A percentile compares a stretch with the other conserved stretches of the same genome.
These are phyloP conservation scores for Neurospora sp. DNA, from an alignment of 495 filamentous ascomycete species.

Conservation along the genomic window DNA sequence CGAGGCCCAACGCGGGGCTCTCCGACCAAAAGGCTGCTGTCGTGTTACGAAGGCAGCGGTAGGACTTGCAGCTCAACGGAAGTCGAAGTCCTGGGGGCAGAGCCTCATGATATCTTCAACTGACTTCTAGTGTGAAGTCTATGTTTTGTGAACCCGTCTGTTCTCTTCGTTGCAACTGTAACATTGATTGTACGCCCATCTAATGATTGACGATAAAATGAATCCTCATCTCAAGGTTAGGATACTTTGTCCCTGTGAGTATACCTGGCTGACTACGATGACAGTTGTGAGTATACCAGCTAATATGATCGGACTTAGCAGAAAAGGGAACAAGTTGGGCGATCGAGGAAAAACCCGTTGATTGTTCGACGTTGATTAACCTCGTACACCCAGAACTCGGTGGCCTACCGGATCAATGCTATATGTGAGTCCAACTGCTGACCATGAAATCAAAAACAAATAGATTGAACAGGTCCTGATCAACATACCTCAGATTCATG, in stretches of 20 bases:
- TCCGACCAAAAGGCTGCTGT: background rate
- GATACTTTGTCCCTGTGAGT: background rate
- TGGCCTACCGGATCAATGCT: constrained; percentile 9
- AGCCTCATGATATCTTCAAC: background rate
- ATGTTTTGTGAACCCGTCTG: background rate
- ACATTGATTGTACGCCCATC: background rate
- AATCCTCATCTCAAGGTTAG: background rate
- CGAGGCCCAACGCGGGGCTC: background rate
- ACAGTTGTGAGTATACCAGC: background rate
- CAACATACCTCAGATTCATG: constrained; percentile 7
- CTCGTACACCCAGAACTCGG: background rate
- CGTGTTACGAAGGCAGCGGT: background rate
- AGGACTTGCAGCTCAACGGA: background rate
- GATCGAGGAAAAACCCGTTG: background rate
- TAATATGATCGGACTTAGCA: background rate
- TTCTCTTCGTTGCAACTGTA: background rate
- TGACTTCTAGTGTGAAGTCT: background rate
- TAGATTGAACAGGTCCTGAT: background rate
- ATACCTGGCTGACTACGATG: background rate
- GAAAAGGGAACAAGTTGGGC: background rate
- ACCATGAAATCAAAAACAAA: too few relatives aligned
- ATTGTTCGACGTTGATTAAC: background rate
- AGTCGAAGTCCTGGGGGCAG: background rate
- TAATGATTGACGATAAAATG: background rate
- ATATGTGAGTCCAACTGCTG: constrained; percentile 4